Conservation (phyloP, 352 stramenopile species). For the Phytophthora citrophthora region DNA sequence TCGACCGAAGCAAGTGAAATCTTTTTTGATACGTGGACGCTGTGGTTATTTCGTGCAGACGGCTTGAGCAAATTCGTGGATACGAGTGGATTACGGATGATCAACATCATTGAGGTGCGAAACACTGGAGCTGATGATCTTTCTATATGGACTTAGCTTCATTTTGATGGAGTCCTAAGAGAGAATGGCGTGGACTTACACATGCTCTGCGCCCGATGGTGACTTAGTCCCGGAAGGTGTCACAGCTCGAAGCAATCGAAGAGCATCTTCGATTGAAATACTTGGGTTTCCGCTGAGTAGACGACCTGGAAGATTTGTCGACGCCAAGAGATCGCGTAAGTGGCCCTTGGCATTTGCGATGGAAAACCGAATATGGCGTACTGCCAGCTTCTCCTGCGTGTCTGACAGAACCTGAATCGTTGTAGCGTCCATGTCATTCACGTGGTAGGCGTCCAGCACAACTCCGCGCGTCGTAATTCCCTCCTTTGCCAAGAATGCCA, state of each 20-base stretch:
- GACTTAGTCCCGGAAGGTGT: not conserved
- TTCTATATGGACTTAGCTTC: too few species aligned
- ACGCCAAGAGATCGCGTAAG: not conserved
- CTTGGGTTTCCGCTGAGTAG: not conserved
- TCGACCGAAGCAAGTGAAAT: too few species aligned
- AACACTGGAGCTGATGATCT: too few species aligned
- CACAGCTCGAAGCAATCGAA: not conserved
- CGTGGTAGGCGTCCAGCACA: not conserved
- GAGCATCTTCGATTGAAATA: not conserved
- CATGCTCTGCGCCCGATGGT: not conserved
- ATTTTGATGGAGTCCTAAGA: too few species aligned
- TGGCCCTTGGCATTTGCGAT: not conserved
- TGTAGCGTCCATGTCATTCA: not conserved
- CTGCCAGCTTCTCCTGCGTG: not conserved
- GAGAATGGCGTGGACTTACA: too few species aligned
- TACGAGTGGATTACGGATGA: too few species aligned
- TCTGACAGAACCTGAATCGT: not conserved
- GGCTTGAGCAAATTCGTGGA: too few species aligned
- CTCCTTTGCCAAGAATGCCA: not conserved
- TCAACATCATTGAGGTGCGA: too few species aligned
- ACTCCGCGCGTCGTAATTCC: not conserved
- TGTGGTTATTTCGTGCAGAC: too few species aligned
- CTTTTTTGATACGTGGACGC: too few species aligned
- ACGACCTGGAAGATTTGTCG: not conserved
- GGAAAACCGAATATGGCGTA: not conserved